Base-by-base conservation (phyloP, 192 early-diverging fungal genomes). In the Linnemannia schmuckeri region DNA sequence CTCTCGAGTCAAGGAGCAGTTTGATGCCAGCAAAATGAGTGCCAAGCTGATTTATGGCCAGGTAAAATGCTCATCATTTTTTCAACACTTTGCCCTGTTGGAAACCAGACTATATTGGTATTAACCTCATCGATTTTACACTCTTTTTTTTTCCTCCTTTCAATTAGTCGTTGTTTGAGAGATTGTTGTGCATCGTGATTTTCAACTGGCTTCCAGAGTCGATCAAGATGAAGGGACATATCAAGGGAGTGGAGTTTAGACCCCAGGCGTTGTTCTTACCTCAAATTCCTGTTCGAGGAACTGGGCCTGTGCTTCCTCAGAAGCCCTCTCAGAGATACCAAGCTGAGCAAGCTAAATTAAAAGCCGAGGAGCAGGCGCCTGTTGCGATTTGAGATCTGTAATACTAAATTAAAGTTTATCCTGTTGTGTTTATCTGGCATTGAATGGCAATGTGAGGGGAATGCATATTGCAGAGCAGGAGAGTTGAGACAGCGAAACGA, bases 11-110 rank as follows among this genome's bases (percentile, higher is more conserved):
- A 76, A 76, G 7, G 54, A 76, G 9, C 75, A 76, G n/a, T 76
- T 63, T 27, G 22, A 76, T 40, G n/a, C 57, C 3, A 44, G 55
- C 27, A 63, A 76, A 17, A 42, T 44, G 10, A 76, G 41, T 35
- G 75, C 75, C 8, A 76, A 55, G 7, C 9, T 76, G 20, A 40
- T 76, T 5, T 63, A 76, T 41, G 75, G 75, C 2, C 57, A 76
- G 74, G 74, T 76, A 76, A 24, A 22, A 1, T 46, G 10, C 10
- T 46, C 10, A 46, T 46, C 44, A 12, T 46, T 13, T 46, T 46
- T 12, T 10, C 13, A 0, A 46, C 10, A 10, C 44, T 10, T 44
- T 44, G 1, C 1, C 1, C 44, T 46, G 44, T 46, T 10, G 13
- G 13, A 13, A 46, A 46, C 10, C 44, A 46, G 1, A 46, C 37